A percentile compares a stretch with the other conserved stretches of the same genome.
These are phyloP conservation scores for Holtermanniella nyarrowii DNA, from an alignment of 768 basidiomycete species.

Conservation along the genomic window DNA sequence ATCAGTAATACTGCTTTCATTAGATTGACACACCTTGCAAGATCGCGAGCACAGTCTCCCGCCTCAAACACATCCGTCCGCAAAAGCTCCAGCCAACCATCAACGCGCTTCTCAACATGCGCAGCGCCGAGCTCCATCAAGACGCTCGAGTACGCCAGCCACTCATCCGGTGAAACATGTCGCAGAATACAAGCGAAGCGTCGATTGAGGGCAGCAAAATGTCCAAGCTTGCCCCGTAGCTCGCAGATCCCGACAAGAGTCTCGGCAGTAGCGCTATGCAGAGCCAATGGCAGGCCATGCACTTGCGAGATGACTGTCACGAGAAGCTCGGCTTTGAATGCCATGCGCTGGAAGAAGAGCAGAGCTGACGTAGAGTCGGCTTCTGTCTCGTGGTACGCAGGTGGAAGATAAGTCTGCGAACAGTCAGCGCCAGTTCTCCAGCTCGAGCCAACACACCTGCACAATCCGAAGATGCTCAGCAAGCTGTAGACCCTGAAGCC, in stretches of 20 bases:
- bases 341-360: slow-evolving; percentile 83
- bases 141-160: slow-evolving; percentile 72
- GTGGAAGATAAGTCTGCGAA: slow-evolving; percentile 74
- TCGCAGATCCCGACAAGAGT: slow-evolving; percentile 88
- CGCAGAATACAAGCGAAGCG: slow-evolving; percentile 78
- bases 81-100: slow-evolving; percentile 78
- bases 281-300: slow-evolving; percentile 72
- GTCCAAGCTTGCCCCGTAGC: slow-evolving; percentile 73
- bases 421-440: not conserved
- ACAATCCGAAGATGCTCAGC: slow-evolving; percentile 70
- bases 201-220: slow-evolving; percentile 71
- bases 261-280: slow-evolving; percentile 72
- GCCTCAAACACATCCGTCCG: slow-evolving; percentile 84
- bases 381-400: slow-evolving; percentile 80
- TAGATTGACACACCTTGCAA: slow-evolving; percentile 58
- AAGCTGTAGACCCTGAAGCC: slow-evolving; percentile 72
- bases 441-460: slow-evolving; percentile 49
- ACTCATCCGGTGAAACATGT: slow-evolving; percentile 70
- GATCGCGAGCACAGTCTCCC: slow-evolving; percentile 82
- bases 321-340: slow-evolving; percentile 76
- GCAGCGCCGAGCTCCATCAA: slow-evolving; percentile 71
- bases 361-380: slow-evolving; percentile 79
- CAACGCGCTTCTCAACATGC: slow-evolving; percentile 86
- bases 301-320: slow-evolving; percentile 69
- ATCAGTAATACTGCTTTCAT: no score